Percentiles rank a stretch among this genome's conserved stretches.
Conservation (phyloP, 208 protist species). For the Crithidia fasciculata region DNA sequence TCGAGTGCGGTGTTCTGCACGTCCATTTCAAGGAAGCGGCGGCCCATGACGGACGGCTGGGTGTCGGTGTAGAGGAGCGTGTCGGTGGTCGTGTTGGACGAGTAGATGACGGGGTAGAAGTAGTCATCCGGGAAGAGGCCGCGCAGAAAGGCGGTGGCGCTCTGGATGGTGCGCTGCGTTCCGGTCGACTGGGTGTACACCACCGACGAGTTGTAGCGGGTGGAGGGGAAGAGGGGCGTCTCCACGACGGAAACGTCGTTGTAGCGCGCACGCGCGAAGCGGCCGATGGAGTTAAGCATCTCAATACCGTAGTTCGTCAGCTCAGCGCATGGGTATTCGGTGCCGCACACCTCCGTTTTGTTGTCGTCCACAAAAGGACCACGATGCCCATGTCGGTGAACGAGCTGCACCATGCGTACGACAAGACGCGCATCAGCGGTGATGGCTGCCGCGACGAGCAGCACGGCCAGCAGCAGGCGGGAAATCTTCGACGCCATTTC, state of each 20-base stretch:
- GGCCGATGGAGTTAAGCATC: constrained; percentile 45
- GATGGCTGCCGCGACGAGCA: constrained; percentile 21
- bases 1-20: constrained; percentile 10
- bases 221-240: constrained; percentile 41
- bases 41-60: constrained; percentile 37
- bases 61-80: constrained; percentile 48
- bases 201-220: constrained; percentile 48
- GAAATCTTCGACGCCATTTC: constrained; percentile 3
- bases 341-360: constrained; percentile 38
- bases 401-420: constrained; percentile 50
- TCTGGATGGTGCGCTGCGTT: constrained; percentile 63
- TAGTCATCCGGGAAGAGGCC: constrained; percentile 52
- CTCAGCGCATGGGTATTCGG: constrained; percentile 43
- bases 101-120: constrained; percentile 58
- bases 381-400: constrained; percentile 56
- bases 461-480: constrained; percentile 9
- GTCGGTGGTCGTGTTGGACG: constrained; percentile 41
- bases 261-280: constrained; percentile 48
- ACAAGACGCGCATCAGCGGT: constrained; percentile 27
- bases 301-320: constrained; percentile 45
- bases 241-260: constrained; percentile 44
- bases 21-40: constrained; percentile 30
- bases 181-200: constrained; percentile 64
- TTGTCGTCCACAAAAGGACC: constrained; percentile 32
- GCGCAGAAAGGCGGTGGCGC: constrained; percentile 50